phyloP scores from a whole-genome alignment of 2,329 filamentous ascomycete genomes.

The Stemphylium beticola region DNA sequence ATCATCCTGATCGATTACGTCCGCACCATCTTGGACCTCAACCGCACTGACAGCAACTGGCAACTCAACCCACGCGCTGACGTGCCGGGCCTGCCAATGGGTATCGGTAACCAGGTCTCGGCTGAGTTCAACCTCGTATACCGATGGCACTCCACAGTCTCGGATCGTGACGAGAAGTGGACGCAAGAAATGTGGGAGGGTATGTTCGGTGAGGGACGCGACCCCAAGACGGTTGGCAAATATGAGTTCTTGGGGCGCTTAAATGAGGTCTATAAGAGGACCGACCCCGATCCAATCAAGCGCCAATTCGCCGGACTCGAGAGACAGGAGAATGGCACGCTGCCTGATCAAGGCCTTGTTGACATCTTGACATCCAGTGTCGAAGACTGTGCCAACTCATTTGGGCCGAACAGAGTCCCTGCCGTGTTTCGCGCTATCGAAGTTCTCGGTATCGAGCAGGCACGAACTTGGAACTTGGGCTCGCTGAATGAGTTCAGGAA shows the following conservation, averaged over 20 bases:
- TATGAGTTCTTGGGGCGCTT: slow-evolving; percentile 68
- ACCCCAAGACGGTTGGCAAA: slow-evolving; percentile 60
- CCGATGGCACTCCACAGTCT: slow-evolving; percentile 83
- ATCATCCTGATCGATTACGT: slow-evolving; percentile 62
- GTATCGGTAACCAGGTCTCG: slow-evolving; percentile 81
- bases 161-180: slow-evolving; percentile 79
- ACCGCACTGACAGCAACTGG: slow-evolving; percentile 77
- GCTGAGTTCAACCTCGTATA: slow-evolving; percentile 91
- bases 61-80: slow-evolving; percentile 78
- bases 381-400: slow-evolving; percentile 72
- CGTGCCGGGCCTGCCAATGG: slow-evolving; percentile 68
- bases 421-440: slow-evolving; percentile 76
- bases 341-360: slow-evolving; percentile 78
- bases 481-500: slow-evolving; percentile 85
- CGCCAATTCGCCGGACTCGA: slow-evolving; percentile 71
- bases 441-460: slow-evolving; percentile 79
- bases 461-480: slow-evolving; percentile 76
- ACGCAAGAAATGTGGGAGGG: slow-evolving; percentile 63
- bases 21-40: slow-evolving; percentile 63
- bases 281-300: slow-evolving; percentile 70
- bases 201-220: slow-evolving; percentile 56
- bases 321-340: slow-evolving; percentile 70
- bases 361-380: slow-evolving; percentile 71
- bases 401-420: slow-evolving; percentile 72
- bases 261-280: slow-evolving; percentile 64